phyloP scores from a whole-genome alignment of 805 yeast genomes.

The Candida anglica region DNA sequence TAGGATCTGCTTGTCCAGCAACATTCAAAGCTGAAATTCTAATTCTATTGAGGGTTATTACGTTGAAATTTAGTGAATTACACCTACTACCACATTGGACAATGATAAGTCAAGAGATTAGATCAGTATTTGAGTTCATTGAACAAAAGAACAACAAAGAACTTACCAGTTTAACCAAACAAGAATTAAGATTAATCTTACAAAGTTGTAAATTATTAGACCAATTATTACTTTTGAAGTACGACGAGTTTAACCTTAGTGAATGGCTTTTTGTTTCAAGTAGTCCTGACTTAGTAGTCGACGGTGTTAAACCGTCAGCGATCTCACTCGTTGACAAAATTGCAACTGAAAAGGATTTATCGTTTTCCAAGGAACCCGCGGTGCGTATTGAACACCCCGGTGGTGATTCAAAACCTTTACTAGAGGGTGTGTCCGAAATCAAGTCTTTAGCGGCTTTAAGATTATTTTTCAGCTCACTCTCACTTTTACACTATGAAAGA shows the following conservation, averaged over 20 bases:
- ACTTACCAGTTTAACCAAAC: conserved; percentile 21
- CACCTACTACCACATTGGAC: conserved; percentile 73
- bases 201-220: conserved; percentile 79
- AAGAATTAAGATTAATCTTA: conserved; percentile 41
- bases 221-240: conserved; percentile 58
- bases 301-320: conserved; percentile 11
- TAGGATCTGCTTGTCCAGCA: conserved; percentile 22
- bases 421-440: conserved; percentile 38
- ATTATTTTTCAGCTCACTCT: conserved; percentile 61
- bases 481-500: conserved; percentile 63
- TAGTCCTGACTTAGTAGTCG: conserved; percentile 1
- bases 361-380: conserved; percentile 30
- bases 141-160: conserved; percentile 20
- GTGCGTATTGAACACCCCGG: conserved; percentile 32
- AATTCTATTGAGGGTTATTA: conserved; percentile 58
- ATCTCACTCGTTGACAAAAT: conserved; percentile 47
- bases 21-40: conserved; percentile 43
- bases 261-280: conserved; percentile 77
- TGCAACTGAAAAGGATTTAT: conserved; percentile 28
- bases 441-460: conserved; percentile 45
- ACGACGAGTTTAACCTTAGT: conserved; percentile 70
- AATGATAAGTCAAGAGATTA: conserved; percentile 57
- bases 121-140: conserved; percentile 42
- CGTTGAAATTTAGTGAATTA: conserved; percentile 56
- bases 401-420: conserved; percentile 38